A percentile compares a stretch with the other conserved stretches of the same genome.
Evolutionary conservation across 2,329 filamentous ascomycete genomes (phyloP).

Genomic region (Arthrobotrys conoides): DNA sequence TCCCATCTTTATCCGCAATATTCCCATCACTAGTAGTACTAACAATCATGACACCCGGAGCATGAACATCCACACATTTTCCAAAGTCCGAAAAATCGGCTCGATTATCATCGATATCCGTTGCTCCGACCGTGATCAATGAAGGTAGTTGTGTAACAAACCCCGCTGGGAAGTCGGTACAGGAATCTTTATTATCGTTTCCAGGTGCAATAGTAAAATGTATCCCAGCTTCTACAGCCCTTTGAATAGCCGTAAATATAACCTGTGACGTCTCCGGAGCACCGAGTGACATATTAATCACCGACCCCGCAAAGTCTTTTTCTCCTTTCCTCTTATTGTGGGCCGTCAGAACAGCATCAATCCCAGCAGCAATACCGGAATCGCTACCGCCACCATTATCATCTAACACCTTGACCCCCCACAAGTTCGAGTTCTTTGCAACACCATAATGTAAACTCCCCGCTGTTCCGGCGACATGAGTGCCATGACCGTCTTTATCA

Average conservation of each 20-base stretch:
- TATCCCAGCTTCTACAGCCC: conserved; percentile 68
- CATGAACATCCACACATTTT: conserved; percentile 72
- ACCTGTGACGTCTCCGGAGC: conserved; percentile 68
- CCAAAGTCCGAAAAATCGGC: conserved; percentile 69
- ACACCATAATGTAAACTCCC: conserved; percentile 67
- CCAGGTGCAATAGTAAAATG: conserved; percentile 68
- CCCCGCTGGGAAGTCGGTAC: conserved; percentile 66
- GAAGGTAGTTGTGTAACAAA: conserved; percentile 66
- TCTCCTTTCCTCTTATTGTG: conserved; percentile 68
- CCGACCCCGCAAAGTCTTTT: conserved; percentile 65
- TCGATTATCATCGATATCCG: conserved; percentile 65
- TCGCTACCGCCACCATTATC: conserved; percentile 65
- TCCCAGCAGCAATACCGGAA: conserved; percentile 67
- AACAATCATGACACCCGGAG: conserved; percentile 72
- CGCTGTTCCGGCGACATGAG: conserved; percentile 63
- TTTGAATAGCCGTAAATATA: conserved; percentile 70
- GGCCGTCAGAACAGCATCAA: conserved; percentile 68
- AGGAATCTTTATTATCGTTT: conserved; percentile 65
- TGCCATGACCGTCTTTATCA: conserved; percentile 69
- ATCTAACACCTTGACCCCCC: conserved; percentile 69
- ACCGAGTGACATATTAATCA: conserved; percentile 74
- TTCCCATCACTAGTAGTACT: conserved; percentile 70
- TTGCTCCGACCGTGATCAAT: conserved; percentile 68
- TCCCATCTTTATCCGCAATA: conserved; percentile 70
- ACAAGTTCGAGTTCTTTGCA: conserved; percentile 69